A percentile compares a stretch with the other conserved stretches of the same genome.
Evolutionary conservation across 1,139 yeast species (phyloP).

Genomic region (Blastobotrys niveus): DNA sequence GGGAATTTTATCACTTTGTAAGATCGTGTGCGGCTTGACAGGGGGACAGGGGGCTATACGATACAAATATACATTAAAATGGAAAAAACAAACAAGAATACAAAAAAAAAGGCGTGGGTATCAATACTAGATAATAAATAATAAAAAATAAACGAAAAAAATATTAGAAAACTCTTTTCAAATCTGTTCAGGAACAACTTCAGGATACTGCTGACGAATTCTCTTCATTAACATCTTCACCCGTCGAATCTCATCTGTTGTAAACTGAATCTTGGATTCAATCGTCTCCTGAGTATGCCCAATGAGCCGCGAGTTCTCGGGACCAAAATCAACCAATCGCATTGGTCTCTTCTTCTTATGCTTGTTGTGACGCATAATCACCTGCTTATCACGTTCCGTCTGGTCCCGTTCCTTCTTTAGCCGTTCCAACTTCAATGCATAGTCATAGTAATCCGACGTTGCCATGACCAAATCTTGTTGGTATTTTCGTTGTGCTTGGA

Average conservation of each 20-base stretch:
- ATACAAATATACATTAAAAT: too few relatives aligned
- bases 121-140: neutral
- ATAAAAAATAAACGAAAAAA: neutral
- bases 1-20: too few relatives aligned
- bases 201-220: constrained; percentile 6
- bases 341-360: neutral
- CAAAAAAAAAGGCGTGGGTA: neutral
- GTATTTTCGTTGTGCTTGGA: neutral
- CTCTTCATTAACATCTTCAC: constrained; percentile 9
- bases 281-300: constrained; percentile 20
- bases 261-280: constrained; percentile 39
- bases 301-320: constrained; percentile 13
- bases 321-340: constrained; percentile 10
- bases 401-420: constrained; percentile 9
- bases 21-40: too few relatives aligned
- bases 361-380: constrained; percentile 4
- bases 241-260: constrained; percentile 45
- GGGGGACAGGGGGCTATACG: too few relatives aligned
- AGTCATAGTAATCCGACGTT: constrained; percentile 10
- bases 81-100: constrained; percentile 2
- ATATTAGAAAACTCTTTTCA: neutral
- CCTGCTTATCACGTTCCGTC: constrained; percentile 7
- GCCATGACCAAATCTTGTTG: constrained; percentile 8
- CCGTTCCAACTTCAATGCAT: constrained; percentile 13
- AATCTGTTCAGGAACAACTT: neutral